Evolutionary conservation across 805 yeast species (phyloP), one percentile per base, ranked within the genome.

Genomic region (Ogataea salicorniae): DNA sequence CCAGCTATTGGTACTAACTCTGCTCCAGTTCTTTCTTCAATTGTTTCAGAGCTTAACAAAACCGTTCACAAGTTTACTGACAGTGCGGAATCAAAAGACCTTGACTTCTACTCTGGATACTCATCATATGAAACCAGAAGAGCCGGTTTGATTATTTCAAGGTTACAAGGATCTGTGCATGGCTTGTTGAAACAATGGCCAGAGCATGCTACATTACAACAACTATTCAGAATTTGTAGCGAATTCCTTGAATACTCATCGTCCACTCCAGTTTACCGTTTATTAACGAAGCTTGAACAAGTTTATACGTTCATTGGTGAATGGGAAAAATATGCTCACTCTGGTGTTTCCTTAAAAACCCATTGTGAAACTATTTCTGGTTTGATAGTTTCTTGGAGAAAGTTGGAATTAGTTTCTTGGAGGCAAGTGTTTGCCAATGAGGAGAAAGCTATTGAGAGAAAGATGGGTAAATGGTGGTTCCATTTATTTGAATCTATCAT

Each of bases 311-410:
- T 79, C 59, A 74, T 91, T 51, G 75, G 84, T 23, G 98, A 94
- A 62, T 94, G 99, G 97, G 94, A 94, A 63, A 85, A 87, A 53
- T 90, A 87, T 66, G 96, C 97, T 1, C 81, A 90, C 29, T 74
- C 81, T 11, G 83, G 86, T 44, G 91, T 86, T 0, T 77, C 95
- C 1, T 68, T 94, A 44, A 70, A 70, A 37, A 58, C 57, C 0
- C 76, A 79, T 43, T 75, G 83, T 51, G 83, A 79, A 37, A 72
- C 75, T 14, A 65, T 88, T 31, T 81, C 95, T 0, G 59, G 67
- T 0, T 68, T 91, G 50, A 86, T 94, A 54, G 91, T 94, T 4
- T 74, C 86, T 0, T 94, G 99, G 99, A 80, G 99, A 71, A 80
- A 79, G 57, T 64, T 91, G 37, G 99, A 94, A 63, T 74, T 94